Evolutionary conservation across 495 filamentous ascomycete species (phyloP), one percentile per base, ranked within the genome.

Genomic region (Achaetomiella virescens): DNA sequence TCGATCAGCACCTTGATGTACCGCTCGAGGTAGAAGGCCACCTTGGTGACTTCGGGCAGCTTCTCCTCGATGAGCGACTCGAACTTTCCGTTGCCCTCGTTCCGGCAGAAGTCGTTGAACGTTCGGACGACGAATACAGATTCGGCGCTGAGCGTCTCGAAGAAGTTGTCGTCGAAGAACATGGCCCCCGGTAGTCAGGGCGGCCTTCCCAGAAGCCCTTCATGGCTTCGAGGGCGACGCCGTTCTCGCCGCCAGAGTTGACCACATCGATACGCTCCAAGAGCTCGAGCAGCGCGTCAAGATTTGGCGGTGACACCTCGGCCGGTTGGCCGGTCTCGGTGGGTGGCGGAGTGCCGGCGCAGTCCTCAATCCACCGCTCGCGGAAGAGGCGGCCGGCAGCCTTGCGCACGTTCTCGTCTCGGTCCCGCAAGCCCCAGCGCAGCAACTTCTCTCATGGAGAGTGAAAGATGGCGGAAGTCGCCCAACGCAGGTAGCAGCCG

Each of bases 381-480:
- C 86, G 86, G 73, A 97, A 99, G 41, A 97, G 75, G 43, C 90
- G 85, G 11, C 84, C 86, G 2, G 93, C 90, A 2, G 95, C 92
- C 69, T 95, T 91, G 27, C 91, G 84, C 29, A 97, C 93, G 61
- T 87, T 90, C 61, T 97, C 91, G 61, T 99, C 95, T 61, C 93
- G 83, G 67, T 99, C 93, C 29, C 92, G 85, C 37, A 99, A 71
- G 29, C 93, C 93, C 92, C 91, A 99, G 11, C 95, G 83, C 40
- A 99, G 83, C 20, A 99, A 78, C 69, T 97, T 97, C 69, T 97
- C 95, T 61, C 87, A 97, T 96, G 2, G 84, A 88, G n/a, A 97
- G 78, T 20, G 90, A 95, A 43, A 99, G 75, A 71, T 97, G 90
- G 48, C 93, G 85, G 75, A 99, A 99, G 71, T 99, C 93, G 17